Percentiles rank a stretch among this genome's conserved stretches.
Conservation (phyloP, 2,329 filamentous ascomycete species). For the Ophiostoma sp. region DNA sequence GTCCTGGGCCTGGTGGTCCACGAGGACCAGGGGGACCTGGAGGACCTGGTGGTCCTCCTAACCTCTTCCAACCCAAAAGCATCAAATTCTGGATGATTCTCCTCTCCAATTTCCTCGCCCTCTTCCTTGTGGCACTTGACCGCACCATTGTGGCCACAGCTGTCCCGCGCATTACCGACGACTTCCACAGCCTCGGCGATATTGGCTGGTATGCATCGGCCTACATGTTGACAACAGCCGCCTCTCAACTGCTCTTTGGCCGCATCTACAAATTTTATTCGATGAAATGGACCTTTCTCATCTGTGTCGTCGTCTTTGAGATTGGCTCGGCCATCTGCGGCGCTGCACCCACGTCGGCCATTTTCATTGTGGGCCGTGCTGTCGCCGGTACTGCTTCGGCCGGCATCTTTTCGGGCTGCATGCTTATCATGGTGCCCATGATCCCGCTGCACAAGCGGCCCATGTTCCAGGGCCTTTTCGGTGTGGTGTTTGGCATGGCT, state of each 20-base stretch:
- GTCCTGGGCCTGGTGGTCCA: constrained; percentile 9
- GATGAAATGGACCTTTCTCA: constrained; percentile 38
- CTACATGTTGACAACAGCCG: constrained; percentile 29
- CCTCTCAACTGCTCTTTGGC: constrained; percentile 42
- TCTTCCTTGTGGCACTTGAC: constrained; percentile 45
- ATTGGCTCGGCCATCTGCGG: constrained; percentile 45
- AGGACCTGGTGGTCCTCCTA: constrained; percentile 30
- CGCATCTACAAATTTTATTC: constrained; percentile 44
- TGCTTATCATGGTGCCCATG: constrained; percentile 38
- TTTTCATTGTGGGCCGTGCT: constrained; percentile 45
- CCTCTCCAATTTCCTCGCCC: constrained; percentile 46
- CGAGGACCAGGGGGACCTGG: too few species aligned
- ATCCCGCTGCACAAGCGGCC: constrained; percentile 40
- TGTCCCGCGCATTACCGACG: constrained; percentile 29
- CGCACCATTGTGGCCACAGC: constrained; percentile 33
- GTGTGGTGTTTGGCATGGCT: constrained; percentile 41
- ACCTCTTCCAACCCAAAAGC: constrained; percentile 54
- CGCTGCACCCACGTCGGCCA: constrained; percentile 42
- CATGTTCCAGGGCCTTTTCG: constrained; percentile 41
- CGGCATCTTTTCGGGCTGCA: constrained; percentile 43
- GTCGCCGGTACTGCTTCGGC: constrained; percentile 43
- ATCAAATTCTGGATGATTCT: constrained; percentile 58
- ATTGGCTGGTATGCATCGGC: constrained; percentile 32
- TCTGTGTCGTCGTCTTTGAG: constrained; percentile 40
- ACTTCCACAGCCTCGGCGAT: constrained; percentile 28